Conservation (phyloP, 352 stramenopile species). For the Globisporangium megalacanthum region DNA sequence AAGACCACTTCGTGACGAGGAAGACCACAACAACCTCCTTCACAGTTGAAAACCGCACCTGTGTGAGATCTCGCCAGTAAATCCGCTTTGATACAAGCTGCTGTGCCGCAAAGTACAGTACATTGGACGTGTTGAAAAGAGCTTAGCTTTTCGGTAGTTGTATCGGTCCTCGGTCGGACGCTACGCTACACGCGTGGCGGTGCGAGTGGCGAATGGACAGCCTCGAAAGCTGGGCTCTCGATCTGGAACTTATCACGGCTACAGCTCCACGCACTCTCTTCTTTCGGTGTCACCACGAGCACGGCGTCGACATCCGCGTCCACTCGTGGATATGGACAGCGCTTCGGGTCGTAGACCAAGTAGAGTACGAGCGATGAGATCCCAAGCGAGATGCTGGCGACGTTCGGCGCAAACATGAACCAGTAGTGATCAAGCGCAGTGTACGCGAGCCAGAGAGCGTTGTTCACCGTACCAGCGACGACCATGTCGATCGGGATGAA, state of each 20-base stretch:
- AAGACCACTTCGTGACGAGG: too few relatives aligned
- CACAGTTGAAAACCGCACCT: too few relatives aligned
- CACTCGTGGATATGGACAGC: conserved; percentile 2
- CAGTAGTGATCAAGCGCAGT: conserved; percentile 26
- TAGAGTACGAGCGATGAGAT: conserved; percentile 16
- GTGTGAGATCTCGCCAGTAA: too few relatives aligned
- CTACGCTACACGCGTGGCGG: conserved; percentile 1
- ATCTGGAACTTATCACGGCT: conserved; percentile 11
- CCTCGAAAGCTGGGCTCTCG: conserved; percentile 20
- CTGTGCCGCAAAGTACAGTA: too few relatives aligned
- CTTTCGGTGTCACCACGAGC: neutral
- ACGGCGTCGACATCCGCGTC: neutral
- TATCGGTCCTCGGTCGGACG: neutral
- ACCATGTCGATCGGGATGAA: conserved; percentile 40
- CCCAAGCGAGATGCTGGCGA: conserved; percentile 27
- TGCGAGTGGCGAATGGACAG: conserved; percentile 24
- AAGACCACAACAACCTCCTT: too few relatives aligned
- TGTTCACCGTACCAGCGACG: conserved; percentile 38
- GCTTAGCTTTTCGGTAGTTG: too few relatives aligned
- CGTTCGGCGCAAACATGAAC: conserved; percentile 58
- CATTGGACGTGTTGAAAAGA: too few relatives aligned
- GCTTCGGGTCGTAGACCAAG: conserved; percentile 8
- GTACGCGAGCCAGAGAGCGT: conserved; percentile 48
- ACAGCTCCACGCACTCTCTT: neutral
- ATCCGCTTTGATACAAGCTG: too few relatives aligned